Percentiles rank a stretch among this genome's conserved stretches.
Conservation (phyloP, 2,329 filamentous ascomycete genomes). For the Exserohilum rostratum region DNA sequence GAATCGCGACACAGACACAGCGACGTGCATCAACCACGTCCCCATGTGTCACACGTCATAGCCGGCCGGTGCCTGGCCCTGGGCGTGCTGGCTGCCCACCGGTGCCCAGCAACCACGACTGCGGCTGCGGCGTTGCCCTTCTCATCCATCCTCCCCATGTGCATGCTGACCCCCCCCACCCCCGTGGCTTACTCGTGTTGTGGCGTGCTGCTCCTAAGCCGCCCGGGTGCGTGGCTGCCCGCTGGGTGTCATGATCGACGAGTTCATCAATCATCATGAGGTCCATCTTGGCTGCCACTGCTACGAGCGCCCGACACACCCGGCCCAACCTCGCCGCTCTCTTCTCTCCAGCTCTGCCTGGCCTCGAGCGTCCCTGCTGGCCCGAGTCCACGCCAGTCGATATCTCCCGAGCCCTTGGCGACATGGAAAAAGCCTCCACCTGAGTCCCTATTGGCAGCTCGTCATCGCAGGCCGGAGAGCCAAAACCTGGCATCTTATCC, state of each 20-base stretch:
- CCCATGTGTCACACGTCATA: constrained; percentile 18
- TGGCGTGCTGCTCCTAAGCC: not conserved
- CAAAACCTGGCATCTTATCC: constrained; percentile 8
- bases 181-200: not conserved
- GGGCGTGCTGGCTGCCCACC: not conserved
- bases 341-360: not conserved
- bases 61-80: constrained; percentile 6
- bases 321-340: constrained; percentile 10
- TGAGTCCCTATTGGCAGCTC: constrained; percentile 12
- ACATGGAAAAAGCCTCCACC: constrained; percentile 2
- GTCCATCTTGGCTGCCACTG: constrained; percentile 3
- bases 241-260: not conserved
- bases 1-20: no score
- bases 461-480: constrained; percentile 4
- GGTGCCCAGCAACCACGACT: constrained; percentile 5
- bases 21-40: constrained; percentile 3
- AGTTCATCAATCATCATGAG: constrained; percentile 4
- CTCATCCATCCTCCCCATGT: not conserved
- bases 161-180: not conserved
- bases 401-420: constrained; percentile 5
- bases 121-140: constrained; percentile 10
- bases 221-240: not conserved
- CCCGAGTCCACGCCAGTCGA: not conserved
- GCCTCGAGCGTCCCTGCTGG: not conserved
- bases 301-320: constrained; percentile 1